A percentile compares a stretch with the other conserved stretches of the same genome.
Conservation (phyloP, 2,329 filamentous ascomycete species). For the Pseudogymnoascus pannorum region DNA sequence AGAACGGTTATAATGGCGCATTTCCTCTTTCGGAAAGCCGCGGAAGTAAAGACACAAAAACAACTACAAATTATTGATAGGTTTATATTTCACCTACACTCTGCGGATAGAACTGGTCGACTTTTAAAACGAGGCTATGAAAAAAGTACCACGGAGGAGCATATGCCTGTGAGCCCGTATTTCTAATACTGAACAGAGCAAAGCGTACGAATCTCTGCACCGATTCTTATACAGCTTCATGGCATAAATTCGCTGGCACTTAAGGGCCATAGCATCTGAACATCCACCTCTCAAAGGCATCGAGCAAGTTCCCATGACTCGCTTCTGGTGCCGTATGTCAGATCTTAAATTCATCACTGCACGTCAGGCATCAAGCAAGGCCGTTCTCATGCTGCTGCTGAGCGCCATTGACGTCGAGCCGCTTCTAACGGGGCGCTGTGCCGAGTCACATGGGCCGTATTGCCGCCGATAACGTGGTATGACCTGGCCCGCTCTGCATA, state of each 20-base stretch:
- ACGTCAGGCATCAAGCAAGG: neutral
- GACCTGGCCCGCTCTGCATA: neutral
- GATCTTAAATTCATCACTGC: neutral
- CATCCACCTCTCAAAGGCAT: neutral
- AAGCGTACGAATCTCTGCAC: neutral
- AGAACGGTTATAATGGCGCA: neutral
- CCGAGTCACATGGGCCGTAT: neutral
- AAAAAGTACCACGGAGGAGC: neutral
- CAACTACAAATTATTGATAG: neutral
- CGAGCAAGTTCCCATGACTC: neutral
- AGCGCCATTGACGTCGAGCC: neutral
- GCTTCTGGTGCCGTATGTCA: neutral
- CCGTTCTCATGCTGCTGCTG: neutral
- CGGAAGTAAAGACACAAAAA: neutral
- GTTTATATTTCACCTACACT: neutral
- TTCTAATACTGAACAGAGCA: neutral
- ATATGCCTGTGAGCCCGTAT: neutral
- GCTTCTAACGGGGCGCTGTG: neutral
- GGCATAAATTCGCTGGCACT: neutral
- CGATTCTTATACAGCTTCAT: neutral
- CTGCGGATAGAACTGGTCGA: neutral
- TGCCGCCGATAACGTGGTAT: neutral
- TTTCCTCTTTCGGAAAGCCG: neutral
- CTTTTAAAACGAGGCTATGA: neutral
- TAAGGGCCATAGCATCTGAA: neutral